Base-by-base conservation (phyloP, 805 yeast species). In the Schwanniomyces yamadae region DNA sequence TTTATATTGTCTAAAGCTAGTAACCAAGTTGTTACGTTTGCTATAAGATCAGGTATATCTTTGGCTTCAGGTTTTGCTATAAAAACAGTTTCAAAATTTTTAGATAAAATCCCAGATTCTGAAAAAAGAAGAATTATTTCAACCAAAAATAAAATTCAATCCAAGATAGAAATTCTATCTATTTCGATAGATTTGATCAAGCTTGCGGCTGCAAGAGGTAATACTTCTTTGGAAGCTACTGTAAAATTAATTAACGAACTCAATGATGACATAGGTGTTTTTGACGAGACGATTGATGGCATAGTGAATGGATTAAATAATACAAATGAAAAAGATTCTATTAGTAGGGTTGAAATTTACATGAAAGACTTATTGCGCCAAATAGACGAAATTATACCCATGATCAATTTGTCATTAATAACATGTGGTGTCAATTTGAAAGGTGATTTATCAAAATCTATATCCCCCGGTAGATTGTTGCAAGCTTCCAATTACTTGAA, bases 1-100 rank as follows among this genome's bases (percentile, higher is more conserved):
- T 68, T 64, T 28, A 59, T 69, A 21, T 52, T 69, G 6, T 59
- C 67, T 20, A 68, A 63, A 58, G 93, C 93, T 3, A 84, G 89
- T 20, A 77, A 77, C 33, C 89, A 84, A 45, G 85, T 86, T 1
- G 84, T 84, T n/a, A 74, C 87, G 2, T 81, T 84, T 59, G 95
- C 90, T 7, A 77, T 84, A 18, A 67, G 83, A 38, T 83, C 90
- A 1, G 88, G 93, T 0, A 75, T 84, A 21, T 78, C 88, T 2
- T 46, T 84, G 14, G 93, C 90, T 0, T 78, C 89, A 0, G 77
- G 83, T 0, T 84, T 77, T 59, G 89, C 90, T 15, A 69, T 84
- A 27, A 78, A 75, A 39, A 77, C 83, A 1, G 75, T 84, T n/a
- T 56, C 77, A 21, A 59, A 71, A 33, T 69, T 82, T 39, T 61